Percentiles rank a stretch among this genome's conserved stretches.
Conservation (phyloP, 176 grass and related monocot genomes). For the Aegilops bicornis region DNA sequence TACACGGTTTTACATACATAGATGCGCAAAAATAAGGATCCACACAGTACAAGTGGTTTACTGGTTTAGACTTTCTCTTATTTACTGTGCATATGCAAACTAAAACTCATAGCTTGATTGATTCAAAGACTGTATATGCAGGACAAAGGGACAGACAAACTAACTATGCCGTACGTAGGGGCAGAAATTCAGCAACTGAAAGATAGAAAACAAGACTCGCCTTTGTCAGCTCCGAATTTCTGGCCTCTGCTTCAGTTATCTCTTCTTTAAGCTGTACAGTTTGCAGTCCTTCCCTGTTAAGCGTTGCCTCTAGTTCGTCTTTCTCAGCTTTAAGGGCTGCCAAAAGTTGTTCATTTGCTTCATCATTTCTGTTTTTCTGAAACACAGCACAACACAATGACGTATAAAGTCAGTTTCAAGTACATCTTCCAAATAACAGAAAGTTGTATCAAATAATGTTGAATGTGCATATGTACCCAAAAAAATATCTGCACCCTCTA, state of each 20-base stretch:
- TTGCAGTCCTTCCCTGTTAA: conserved; percentile 71
- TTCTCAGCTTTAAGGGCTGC: conserved; percentile 74
- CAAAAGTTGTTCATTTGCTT: conserved; percentile 60
- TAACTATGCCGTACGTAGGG: not conserved
- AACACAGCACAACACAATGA: conserved; percentile 9
- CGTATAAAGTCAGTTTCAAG: not conserved
- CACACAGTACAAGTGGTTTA: not conserved
- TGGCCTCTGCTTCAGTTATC: conserved; percentile 76
- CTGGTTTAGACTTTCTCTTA: conserved; percentile 2
- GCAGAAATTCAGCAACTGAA: not conserved
- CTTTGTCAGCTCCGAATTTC: conserved; percentile 84
- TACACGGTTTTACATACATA: conserved; percentile 40
- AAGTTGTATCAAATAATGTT: not conserved
- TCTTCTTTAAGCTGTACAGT: conserved; percentile 85
- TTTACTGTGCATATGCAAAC: not conserved
- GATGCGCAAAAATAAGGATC: not conserved
- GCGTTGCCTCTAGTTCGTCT: conserved; percentile 79
- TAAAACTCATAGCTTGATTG: not conserved
- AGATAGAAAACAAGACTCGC: conserved; percentile 37
- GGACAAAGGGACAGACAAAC: conserved; percentile 4
- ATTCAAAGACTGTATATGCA: conserved; percentile 1
- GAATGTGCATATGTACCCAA: not conserved
- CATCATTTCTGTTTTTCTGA: conserved; percentile 74
- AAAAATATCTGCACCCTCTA: not conserved
- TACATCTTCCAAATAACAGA: not conserved